phyloP scores from a whole-genome alignment of 2,329 filamentous ascomycete species.

The Nannizzia gypsea region DNA sequence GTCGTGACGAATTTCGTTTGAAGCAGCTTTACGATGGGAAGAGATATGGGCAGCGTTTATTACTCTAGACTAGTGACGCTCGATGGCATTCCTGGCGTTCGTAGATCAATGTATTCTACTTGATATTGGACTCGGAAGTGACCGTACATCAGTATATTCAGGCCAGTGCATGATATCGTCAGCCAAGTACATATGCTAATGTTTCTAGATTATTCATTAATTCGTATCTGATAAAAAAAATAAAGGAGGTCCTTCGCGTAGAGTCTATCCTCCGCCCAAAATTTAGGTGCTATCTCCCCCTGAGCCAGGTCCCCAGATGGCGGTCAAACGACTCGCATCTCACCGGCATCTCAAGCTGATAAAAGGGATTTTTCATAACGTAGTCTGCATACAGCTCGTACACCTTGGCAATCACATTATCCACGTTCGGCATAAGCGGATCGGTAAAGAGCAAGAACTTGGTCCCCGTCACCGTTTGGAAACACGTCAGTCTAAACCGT shows the following conservation, averaged over 20 bases:
- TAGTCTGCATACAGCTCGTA: slow-evolving; percentile 95
- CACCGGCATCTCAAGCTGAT: slow-evolving; percentile 94
- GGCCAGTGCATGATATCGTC: not conserved
- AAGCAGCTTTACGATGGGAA: not conserved
- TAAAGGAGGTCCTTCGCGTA: not conserved
- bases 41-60: not conserved
- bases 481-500: slow-evolving; percentile 91
- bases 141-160: not conserved
- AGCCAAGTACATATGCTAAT: no score
- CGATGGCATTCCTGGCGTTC: slow-evolving; percentile 1
- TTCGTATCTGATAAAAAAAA: not conserved
- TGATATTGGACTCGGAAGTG: not conserved
- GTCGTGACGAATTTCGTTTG: slow-evolving; percentile 43
- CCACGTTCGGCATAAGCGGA: slow-evolving; percentile 70
- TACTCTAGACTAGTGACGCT: slow-evolving; percentile 4
- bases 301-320: slow-evolving; percentile 68
- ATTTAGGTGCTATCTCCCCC: slow-evolving; percentile 40
- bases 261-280: slow-evolving; percentile 15
- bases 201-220: not conserved
- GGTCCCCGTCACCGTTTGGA: slow-evolving; percentile 83
- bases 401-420: slow-evolving; percentile 67
- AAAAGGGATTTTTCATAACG: slow-evolving; percentile 99
- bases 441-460: slow-evolving; percentile 97
- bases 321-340: slow-evolving; percentile 91
- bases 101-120: slow-evolving; percentile 3